Base-by-base conservation (phyloP, 805 yeast genomes). In the Metschnikowia noctiluminum region DNA sequence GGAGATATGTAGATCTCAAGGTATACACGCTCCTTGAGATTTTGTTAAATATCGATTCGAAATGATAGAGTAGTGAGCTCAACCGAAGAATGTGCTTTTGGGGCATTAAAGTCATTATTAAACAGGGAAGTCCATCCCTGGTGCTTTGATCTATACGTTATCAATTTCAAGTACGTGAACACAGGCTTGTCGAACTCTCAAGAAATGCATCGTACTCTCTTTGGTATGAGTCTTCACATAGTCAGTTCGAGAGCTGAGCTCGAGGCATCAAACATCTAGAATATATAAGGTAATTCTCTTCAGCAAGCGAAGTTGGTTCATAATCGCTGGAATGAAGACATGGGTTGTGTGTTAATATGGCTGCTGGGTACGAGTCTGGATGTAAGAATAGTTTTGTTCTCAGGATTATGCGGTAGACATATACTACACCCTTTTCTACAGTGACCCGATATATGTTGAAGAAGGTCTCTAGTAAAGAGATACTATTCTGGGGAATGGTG, bases 351-450 rank as follows among this genome's bases (percentile, higher is more conserved):
- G 89, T 88, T 2, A 96, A 89, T 62, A 76, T 79, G 46, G 79
- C 87, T 63, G 90, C 89, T 35, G 91, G 95, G 14, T 89, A 89
- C 64, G 91, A 87, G 46, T 82, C 91, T 11, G 90, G 91, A 3
- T 89, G 89, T 89, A 88, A 58, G 96, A 96, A 1, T 89, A 89
- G 64, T 67, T 88, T 69, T 89, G 89, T 84, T 86, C 95, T 2
- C 84, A 83, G 60, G 96, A 87, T 13, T 89, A 84, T 71, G 94
- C 96, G 1, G 79, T 88, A 7, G 96, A 89, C 64, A 86, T 89
- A 62, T 89, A 79, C 70, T 82, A 86, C 63, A 69, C 87, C 5
- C 77, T 79, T 59, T 89, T 89, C 74, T 78, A 80, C 49, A 58
- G 68, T 1, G 80, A 85, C 62, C 94, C 95, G 40, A 74, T 86